Evolutionary conservation across 371 early-diverging fungal species (phyloP).

Genomic region (Vairimorpha necatrix): DNA sequence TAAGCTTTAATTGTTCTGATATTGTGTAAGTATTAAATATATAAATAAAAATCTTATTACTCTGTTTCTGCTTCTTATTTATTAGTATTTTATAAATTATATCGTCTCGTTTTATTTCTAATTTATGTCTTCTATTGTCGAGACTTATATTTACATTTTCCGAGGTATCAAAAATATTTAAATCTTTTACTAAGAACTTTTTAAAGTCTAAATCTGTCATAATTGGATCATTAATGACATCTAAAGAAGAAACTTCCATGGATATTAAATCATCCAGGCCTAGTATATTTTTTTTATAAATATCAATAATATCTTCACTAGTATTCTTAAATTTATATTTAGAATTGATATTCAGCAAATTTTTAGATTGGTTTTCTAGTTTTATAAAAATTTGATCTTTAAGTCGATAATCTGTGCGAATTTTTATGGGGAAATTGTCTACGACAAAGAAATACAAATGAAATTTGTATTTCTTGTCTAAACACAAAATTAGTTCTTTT

Average conservation of each 20-base stretch:
- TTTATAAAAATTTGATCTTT: not conserved
- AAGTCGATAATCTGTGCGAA: not conserved
- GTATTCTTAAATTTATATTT: slow-evolving; percentile 1
- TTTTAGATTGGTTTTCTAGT: not conserved
- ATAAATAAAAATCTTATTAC: not conserved
- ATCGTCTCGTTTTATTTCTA: not conserved
- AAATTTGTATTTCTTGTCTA: not conserved
- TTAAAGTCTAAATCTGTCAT: not conserved
- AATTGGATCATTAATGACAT: not conserved
- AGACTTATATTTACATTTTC: not conserved
- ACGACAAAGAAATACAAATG: not conserved
- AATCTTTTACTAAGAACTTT: not conserved
- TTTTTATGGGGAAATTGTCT: not conserved
- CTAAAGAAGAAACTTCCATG: not conserved
- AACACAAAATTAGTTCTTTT: not conserved
- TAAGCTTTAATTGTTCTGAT: not conserved
- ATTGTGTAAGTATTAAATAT: not conserved
- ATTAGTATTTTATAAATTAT: not conserved
- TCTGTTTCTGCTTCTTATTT: not conserved
- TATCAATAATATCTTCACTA: not conserved
- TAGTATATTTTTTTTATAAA: not conserved
- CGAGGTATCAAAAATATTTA: not conserved
- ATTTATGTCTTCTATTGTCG: not conserved
- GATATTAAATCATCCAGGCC: not conserved
- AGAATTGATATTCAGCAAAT: not conserved